Conservation (phyloP, 495 filamentous ascomycete species). For the Recurvomyces mirabilis region DNA sequence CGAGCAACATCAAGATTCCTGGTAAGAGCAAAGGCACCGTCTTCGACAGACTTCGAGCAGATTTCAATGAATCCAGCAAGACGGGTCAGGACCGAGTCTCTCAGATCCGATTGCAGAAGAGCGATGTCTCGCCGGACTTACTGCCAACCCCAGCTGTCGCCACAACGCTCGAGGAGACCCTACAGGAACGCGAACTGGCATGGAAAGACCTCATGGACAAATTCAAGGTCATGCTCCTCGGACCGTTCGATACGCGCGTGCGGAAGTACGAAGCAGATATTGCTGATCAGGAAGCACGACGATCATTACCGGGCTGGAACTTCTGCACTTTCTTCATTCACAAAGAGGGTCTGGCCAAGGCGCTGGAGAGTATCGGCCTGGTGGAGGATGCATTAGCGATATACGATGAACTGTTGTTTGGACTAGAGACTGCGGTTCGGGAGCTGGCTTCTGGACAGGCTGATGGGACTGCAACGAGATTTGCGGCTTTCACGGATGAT, state of each 20-base stretch:
- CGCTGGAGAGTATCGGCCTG: constrained; percentile 90
- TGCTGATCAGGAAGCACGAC: constrained; percentile 80
- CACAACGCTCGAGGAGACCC: constrained; percentile 39
- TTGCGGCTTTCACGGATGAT: constrained; percentile 60
- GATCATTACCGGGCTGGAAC: constrained; percentile 88
- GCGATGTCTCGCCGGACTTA: constrained; percentile 28
- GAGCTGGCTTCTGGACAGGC: constrained; percentile 52
- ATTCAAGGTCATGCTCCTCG: constrained; percentile 74
- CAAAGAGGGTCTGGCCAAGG: constrained; percentile 85
- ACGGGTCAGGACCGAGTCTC: constrained; percentile 64
- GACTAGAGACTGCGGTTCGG: constrained; percentile 67
- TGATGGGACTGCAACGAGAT: constrained; percentile 51
- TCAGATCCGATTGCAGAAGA: constrained; percentile 63
- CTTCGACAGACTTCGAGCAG: constrained; percentile 77
- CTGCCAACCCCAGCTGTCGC: constrained; percentile 27
- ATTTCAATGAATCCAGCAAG: constrained; percentile 84
- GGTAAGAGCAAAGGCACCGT: constrained; percentile 67
- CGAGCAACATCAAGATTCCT: constrained; percentile 52
- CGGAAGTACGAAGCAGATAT: constrained; percentile 96
- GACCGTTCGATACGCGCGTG: constrained; percentile 83
- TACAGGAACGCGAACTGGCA: constrained; percentile 57
- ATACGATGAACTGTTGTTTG: constrained; percentile 84
- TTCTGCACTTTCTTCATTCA: constrained; percentile 98
- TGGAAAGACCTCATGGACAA: constrained; percentile 79
- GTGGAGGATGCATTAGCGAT: constrained; percentile 88